A percentile compares a stretch with the other conserved stretches of the same genome.
These are phyloP conservation scores for Colletotrichum tropicicola DNA, from an alignment of 2,329 filamentous ascomycete genomes.

Conservation along the genomic window DNA sequence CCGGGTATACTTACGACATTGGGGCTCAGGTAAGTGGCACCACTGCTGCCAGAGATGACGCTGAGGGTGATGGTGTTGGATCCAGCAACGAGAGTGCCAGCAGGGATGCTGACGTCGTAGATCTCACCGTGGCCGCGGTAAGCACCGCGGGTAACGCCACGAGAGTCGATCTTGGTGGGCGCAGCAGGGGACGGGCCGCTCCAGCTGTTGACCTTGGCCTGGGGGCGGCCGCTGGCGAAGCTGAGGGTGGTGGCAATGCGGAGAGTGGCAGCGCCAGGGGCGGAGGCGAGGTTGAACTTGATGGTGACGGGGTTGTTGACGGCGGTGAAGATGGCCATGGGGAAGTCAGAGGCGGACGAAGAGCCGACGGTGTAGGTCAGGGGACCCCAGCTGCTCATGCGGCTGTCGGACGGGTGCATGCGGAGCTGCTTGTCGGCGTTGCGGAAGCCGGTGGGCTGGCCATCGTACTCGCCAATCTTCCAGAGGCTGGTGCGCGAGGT, in stretches of 20 bases:
- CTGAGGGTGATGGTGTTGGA: slow-evolving; percentile 71
- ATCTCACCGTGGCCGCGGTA: slow-evolving; percentile 72
- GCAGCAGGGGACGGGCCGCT: slow-evolving; percentile 57
- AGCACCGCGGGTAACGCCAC: slow-evolving; percentile 72
- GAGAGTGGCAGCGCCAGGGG: slow-evolving; percentile 64
- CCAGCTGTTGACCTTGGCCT: slow-evolving; percentile 65
- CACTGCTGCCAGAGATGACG: slow-evolving; percentile 66
- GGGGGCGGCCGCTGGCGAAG: slow-evolving; percentile 67
- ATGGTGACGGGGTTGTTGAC: slow-evolving; percentile 70
- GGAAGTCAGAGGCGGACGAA: slow-evolving; percentile 61
- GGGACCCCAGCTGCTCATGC: slow-evolving; percentile 70
- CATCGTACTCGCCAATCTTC: slow-evolving; percentile 73
- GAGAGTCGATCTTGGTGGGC: slow-evolving; percentile 70
- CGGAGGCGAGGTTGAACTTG: slow-evolving; percentile 62
- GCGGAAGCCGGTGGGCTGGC: slow-evolving; percentile 69
- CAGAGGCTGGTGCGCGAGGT: slow-evolving; percentile 63
- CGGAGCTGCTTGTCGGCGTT: slow-evolving; percentile 73
- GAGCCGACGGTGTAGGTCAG: slow-evolving; percentile 69
- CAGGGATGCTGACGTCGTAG: slow-evolving; percentile 68
- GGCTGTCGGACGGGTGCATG: slow-evolving; percentile 73
- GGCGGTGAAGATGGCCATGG: slow-evolving; percentile 72
- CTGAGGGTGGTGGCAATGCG: slow-evolving; percentile 72
- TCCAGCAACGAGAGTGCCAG: slow-evolving; percentile 66
- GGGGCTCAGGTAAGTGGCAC: slow-evolving; percentile 63
- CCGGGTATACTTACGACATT: slow-evolving; percentile 53